Percentiles rank a stretch among this genome's conserved stretches.
phyloP scores from a whole-genome alignment of 2,329 filamentous ascomycete species.

The Bertia moriformis region DNA sequence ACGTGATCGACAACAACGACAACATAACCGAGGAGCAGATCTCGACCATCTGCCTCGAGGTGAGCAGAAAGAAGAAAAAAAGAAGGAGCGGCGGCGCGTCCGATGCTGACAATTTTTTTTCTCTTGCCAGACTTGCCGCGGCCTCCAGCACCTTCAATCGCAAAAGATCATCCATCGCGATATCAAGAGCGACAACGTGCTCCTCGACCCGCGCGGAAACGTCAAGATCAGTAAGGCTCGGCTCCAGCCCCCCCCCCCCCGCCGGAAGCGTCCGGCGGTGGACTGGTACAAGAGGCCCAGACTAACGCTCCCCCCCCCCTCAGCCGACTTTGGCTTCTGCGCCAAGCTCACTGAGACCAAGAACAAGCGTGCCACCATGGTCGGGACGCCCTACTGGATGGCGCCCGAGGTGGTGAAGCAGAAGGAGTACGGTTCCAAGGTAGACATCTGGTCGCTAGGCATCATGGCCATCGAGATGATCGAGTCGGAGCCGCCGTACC shows the following conservation, averaged over 20 bases:
- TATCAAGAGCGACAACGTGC: conserved; percentile 98
- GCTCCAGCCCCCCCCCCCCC: too few species aligned
- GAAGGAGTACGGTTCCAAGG: conserved; percentile 95
- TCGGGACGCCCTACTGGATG: conserved; percentile 99
- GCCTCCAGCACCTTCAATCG: conserved; percentile 81
- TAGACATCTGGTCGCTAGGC: conserved; percentile 95
- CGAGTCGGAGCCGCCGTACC: conserved; percentile 90
- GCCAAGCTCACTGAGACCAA: conserved; percentile 95
- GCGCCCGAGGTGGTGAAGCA: conserved; percentile 98
- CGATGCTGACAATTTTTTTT: conserved; percentile 11
- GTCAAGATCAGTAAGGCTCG: conserved; percentile 84
- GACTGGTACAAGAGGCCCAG: too few species aligned
- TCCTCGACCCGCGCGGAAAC: conserved; percentile 83
- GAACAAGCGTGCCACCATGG: conserved; percentile 96
- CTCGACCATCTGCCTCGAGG: conserved; percentile 90
- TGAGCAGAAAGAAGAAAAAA: too few species aligned
- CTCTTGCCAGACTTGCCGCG: conserved; percentile 73
- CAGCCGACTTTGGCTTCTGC: conserved; percentile 97
- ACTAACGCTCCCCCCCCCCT: background rate
- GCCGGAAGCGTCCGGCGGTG: too few species aligned
- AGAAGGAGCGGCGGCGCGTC: too few species aligned
- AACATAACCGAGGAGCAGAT: conserved; percentile 94
- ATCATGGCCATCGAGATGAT: conserved; percentile 99
- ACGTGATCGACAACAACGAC: conserved; percentile 96
- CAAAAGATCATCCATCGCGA: conserved; percentile 98